Percentiles rank a stretch among this genome's conserved stretches.
Evolutionary conservation across 1,139 yeast species (phyloP).

Genomic region (Candida neerlandica): DNA sequence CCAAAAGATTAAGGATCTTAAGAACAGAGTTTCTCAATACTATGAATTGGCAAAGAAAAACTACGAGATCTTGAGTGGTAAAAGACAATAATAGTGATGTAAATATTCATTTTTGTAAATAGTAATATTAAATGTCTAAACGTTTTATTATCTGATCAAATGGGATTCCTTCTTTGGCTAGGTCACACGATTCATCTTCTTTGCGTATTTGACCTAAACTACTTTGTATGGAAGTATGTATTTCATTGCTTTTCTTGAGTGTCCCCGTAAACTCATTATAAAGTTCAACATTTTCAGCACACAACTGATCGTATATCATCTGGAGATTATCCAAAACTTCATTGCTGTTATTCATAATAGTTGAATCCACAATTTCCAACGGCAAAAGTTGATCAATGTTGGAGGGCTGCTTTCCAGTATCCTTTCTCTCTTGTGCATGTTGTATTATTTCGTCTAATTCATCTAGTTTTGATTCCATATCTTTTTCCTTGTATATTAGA

Average conservation of each 20-base stretch:
- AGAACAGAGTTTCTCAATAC: constrained; percentile 44
- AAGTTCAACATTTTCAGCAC: constrained; percentile 38
- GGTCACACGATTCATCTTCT: constrained; percentile 21
- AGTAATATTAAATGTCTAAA: constrained; percentile 2
- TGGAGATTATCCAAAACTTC: constrained; percentile 31
- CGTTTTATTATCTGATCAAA: constrained; percentile 5
- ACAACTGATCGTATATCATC: constrained; percentile 42
- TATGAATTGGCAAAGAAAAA: constrained; percentile 46
- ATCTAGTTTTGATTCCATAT: constrained; percentile 56
- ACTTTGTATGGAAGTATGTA: constrained; percentile 25
- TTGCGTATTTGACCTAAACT: constrained; percentile 28
- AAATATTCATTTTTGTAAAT: constrained; percentile 8
- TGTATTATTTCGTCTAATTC: constrained; percentile 67
- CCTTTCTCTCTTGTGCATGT: constrained; percentile 46
- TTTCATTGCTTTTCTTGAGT: constrained; percentile 24
- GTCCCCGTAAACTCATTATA: constrained; percentile 27
- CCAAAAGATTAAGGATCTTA: constrained; percentile 36
- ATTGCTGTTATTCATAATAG: constrained; percentile 25
- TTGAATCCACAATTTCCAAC: constrained; percentile 38
- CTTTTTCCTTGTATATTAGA: constrained; percentile 64
- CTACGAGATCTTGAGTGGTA: constrained; percentile 21
- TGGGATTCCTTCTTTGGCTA: neutral
- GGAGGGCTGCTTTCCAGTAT: constrained; percentile 25
- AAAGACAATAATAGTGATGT: constrained; percentile 1
- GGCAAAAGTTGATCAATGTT: constrained; percentile 37